Evolutionary conservation across 2,329 filamentous ascomycete genomes (phyloP).

Genomic region (Penicillium sumatraense): DNA sequence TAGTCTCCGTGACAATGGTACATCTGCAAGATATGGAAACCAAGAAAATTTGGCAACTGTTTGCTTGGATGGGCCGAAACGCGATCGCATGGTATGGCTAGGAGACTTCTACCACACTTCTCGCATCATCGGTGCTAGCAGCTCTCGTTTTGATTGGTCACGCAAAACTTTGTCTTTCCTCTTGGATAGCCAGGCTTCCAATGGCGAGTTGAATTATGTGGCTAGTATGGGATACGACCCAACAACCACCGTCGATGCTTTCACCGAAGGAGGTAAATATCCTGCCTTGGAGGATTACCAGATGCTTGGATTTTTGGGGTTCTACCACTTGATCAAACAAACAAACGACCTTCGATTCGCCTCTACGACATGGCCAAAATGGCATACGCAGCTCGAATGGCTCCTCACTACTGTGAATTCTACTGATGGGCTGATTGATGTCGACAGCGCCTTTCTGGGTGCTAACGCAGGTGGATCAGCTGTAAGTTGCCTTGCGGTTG

Average conservation of each 20-base stretch:
- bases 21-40: slow-evolving; percentile 19
- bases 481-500: slow-evolving; percentile 5
- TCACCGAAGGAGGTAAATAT: slow-evolving; percentile 1
- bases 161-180: slow-evolving; percentile 16
- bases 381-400: slow-evolving; percentile 6
- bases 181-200: slow-evolving; percentile 13
- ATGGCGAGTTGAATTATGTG: slow-evolving; percentile 13
- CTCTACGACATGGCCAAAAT: slow-evolving; percentile 2
- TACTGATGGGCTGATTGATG: slow-evolving; percentile 4
- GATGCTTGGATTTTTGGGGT: slow-evolving; percentile 1
- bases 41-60: slow-evolving; percentile 31
- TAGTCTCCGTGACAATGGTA: slow-evolving; percentile 3
- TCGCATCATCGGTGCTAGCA: slow-evolving; percentile 21
- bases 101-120: slow-evolving; percentile 25
- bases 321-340: slow-evolving; percentile 4
- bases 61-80: slow-evolving; percentile 60
- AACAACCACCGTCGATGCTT: slow-evolving; percentile 24
- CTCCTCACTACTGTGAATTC: slow-evolving; percentile 2
- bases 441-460: slow-evolving; percentile 1
- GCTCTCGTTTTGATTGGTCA: slow-evolving; percentile 15
- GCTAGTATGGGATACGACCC: slow-evolving; percentile 15
- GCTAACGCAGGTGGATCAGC: background rate
- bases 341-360: slow-evolving; percentile 3
- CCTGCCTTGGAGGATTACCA: slow-evolving; percentile 10
- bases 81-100: slow-evolving; percentile 53